A percentile compares a stretch with the other conserved stretches of the same genome.
These are phyloP conservation scores for Mucor indicus DNA, from an alignment of 371 early-diverging fungal species.

Conservation along the genomic window DNA sequence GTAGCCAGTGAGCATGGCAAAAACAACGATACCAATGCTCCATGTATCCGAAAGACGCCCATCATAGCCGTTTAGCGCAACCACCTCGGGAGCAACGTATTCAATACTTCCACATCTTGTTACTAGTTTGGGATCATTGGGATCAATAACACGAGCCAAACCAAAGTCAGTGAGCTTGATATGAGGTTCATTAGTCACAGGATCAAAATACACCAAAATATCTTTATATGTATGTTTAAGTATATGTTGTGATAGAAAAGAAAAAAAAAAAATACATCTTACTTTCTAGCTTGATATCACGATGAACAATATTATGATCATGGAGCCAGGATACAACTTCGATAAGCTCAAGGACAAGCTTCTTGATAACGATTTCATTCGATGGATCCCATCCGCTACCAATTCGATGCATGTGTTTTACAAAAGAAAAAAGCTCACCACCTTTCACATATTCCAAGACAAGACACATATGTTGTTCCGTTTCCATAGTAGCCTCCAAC, in stretches of 20 bases:
- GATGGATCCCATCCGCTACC: constrained; percentile 5
- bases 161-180: constrained; percentile 76
- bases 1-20: constrained; percentile 53
- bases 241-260: not conserved
- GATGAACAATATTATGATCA: constrained; percentile 59
- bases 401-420: constrained; percentile 19
- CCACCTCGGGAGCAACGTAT: constrained; percentile 85
- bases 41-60: constrained; percentile 69
- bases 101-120: constrained; percentile 73
- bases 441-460: constrained; percentile 29
- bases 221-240: constrained; percentile 12
- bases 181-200: constrained; percentile 29
- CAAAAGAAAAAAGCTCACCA: constrained; percentile 30
- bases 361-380: constrained; percentile 18
- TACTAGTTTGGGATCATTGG: constrained; percentile 36
- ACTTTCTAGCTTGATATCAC: constrained; percentile 73
- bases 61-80: constrained; percentile 63
- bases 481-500: constrained; percentile 64
- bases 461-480: constrained; percentile 51
- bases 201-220: constrained; percentile 28
- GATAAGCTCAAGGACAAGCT: constrained; percentile 39
- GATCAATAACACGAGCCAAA: constrained; percentile 54
- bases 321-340: constrained; percentile 61
- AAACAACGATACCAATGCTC: constrained; percentile 73
- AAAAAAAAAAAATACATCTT: constrained; percentile 13